These are phyloP conservation scores for Colletotrichum sansevieriae DNA, from an alignment of 2,329 filamentous ascomycete genomes.

Conservation along the genomic window DNA sequence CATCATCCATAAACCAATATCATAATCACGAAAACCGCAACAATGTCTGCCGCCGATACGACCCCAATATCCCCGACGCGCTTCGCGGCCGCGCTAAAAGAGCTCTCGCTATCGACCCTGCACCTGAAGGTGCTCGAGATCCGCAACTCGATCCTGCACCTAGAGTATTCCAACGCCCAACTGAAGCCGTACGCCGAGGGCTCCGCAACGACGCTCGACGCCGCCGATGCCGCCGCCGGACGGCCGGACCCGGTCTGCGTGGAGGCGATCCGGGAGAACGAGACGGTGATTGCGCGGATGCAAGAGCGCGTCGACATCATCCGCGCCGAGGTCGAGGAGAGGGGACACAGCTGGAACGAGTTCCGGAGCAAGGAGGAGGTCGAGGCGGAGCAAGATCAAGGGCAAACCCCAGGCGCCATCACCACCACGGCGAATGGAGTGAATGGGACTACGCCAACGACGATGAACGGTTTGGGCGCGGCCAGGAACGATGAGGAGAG, in stretches of 20 bases:
- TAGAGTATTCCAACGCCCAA: conserved; percentile 80
- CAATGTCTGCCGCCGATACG: conserved; percentile 76
- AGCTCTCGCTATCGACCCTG: conserved; percentile 75
- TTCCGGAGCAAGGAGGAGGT: conserved; percentile 63
- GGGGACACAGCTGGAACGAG: conserved; percentile 69
- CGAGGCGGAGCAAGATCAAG: conserved; percentile 49
- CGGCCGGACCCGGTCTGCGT: conserved; percentile 76
- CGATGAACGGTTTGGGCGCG: conserved; percentile 42
- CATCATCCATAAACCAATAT: not conserved
- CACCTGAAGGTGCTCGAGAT: conserved; percentile 83
- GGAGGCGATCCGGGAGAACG: conserved; percentile 81
- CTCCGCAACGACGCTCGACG: conserved; percentile 46
- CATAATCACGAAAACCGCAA: not conserved
- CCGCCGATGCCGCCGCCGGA: conserved; percentile 43
- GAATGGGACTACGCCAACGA: not conserved
- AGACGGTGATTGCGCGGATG: conserved; percentile 76
- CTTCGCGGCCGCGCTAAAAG: conserved; percentile 76
- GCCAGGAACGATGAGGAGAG: conserved; percentile 37
- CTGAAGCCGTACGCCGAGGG: conserved; percentile 76
- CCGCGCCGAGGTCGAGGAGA: conserved; percentile 71
- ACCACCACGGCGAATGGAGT: conserved; percentile 12
- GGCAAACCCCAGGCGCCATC: conserved; percentile 9
- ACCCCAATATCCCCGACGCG: conserved; percentile 71
- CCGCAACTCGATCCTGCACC: conserved; percentile 79
- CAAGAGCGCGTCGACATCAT: conserved; percentile 74